Evolutionary conservation across 768 basidiomycete species (phyloP).

Genomic region (Macrolepiota fuliginosa): DNA sequence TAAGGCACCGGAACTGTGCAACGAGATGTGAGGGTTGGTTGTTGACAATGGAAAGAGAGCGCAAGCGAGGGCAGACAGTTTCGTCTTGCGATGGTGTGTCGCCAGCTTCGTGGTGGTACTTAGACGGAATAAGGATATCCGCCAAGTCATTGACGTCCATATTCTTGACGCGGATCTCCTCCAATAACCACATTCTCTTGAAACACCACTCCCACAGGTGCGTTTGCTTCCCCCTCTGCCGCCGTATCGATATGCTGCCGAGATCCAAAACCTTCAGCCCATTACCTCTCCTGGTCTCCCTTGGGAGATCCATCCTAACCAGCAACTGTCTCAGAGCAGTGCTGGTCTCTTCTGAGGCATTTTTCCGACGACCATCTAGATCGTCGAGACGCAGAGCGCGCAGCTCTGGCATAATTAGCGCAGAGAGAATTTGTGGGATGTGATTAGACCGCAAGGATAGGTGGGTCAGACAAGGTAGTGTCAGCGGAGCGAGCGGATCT

Average conservation of each 20-base stretch:
- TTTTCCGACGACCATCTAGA: slow-evolving; percentile 29
- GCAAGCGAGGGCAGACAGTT: not conserved
- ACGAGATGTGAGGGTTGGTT: not conserved
- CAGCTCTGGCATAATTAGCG: slow-evolving; percentile 29
- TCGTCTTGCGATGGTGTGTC: not conserved
- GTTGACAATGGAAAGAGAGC: not conserved
- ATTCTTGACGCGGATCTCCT: not conserved
- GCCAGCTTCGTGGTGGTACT: not conserved
- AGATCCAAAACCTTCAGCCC: not conserved
- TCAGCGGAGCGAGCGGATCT: not conserved
- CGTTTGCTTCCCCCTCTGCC: not conserved
- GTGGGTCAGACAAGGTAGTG: slow-evolving; percentile 19
- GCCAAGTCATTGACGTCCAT: not conserved
- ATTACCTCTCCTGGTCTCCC: not conserved
- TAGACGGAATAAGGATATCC: not conserved
- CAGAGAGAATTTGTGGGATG: slow-evolving; percentile 27
- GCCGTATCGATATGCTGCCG: not conserved
- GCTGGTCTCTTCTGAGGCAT: slow-evolving; percentile 27
- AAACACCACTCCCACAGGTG: slow-evolving; percentile 30
- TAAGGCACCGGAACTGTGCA: not conserved
- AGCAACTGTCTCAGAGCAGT: slow-evolving; percentile 25
- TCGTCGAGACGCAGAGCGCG: slow-evolving; percentile 29
- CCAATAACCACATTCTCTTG: slow-evolving; percentile 24
- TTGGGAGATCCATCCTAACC: slow-evolving; percentile 27
- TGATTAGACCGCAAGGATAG: slow-evolving; percentile 34